phyloP scores from a whole-genome alignment of 495 filamentous ascomycete species.

The Hypoxylon fragiforme region DNA sequence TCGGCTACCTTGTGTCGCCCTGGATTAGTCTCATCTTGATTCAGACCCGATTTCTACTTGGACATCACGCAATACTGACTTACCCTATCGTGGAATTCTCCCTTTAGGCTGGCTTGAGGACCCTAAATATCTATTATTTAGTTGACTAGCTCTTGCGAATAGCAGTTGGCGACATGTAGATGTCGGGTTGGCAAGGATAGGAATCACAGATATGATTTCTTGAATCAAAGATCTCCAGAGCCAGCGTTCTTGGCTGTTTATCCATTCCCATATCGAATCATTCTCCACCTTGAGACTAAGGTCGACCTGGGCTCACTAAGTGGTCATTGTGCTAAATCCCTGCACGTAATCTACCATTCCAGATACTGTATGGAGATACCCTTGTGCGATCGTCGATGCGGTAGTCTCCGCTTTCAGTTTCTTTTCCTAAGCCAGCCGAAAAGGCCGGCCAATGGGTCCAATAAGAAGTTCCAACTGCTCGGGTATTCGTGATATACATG shows the following conservation, averaged over 20 bases:
- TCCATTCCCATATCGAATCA: slow-evolving; percentile 18
- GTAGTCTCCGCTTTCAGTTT: slow-evolving; percentile 10
- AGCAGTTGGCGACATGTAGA: slow-evolving; percentile 20
- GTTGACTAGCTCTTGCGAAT: slow-evolving; percentile 8
- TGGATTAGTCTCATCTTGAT: slow-evolving; percentile 30
- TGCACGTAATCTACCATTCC: slow-evolving; percentile 28
- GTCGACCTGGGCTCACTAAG: slow-evolving; percentile 10
- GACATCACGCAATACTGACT: slow-evolving; percentile 19
- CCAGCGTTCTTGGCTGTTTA: slow-evolving; percentile 26
- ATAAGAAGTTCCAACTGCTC: slow-evolving; percentile 9
- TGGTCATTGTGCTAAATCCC: slow-evolving; percentile 17
- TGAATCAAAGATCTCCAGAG: slow-evolving; percentile 28
- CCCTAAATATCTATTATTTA: slow-evolving; percentile 12
- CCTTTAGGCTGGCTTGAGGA: slow-evolving; percentile 1
- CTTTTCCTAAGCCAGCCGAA: background rate
- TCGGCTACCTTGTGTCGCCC: slow-evolving; percentile 25
- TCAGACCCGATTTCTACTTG: slow-evolving; percentile 14
- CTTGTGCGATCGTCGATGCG: slow-evolving; percentile 15
- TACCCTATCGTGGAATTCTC: slow-evolving; percentile 21
- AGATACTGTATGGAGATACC: slow-evolving; percentile 19
- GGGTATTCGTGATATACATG: background rate
- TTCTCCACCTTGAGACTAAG: too few species aligned
- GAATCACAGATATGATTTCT: slow-evolving; percentile 18
- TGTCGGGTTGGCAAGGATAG: slow-evolving; percentile 17
- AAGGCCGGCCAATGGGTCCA: slow-evolving; percentile 3